Evolutionary conservation across 352 stramenopile species (phyloP).

Genomic region (Aphanomyces euteiches): DNA sequence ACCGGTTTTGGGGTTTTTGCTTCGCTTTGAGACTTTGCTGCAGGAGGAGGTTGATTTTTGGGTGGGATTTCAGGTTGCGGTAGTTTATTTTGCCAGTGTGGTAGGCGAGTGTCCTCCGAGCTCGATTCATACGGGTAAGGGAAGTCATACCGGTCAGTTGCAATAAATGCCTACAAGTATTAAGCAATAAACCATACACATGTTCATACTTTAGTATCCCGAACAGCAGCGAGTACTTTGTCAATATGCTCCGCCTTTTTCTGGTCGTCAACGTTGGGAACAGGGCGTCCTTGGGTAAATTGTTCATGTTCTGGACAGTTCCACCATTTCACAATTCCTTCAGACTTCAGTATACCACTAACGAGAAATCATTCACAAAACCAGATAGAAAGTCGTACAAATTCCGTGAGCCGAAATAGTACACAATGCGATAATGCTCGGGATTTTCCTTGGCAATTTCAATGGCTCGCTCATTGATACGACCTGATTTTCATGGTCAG

Average conservation of each 20-base stretch:
- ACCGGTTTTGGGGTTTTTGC: not conserved
- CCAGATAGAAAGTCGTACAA: not conserved
- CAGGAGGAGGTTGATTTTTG: no score
- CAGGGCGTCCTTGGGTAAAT: not conserved
- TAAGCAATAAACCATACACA: not conserved
- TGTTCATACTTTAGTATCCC: not conserved
- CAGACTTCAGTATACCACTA: constrained; percentile 8
- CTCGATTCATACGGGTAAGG: not conserved
- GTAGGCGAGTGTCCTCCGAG: not conserved
- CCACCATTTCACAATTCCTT: constrained; percentile 4
- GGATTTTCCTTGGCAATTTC: not conserved
- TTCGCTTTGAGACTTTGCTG: no score
- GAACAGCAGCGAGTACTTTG: not conserved
- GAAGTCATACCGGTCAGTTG: not conserved
- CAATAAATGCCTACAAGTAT: constrained; percentile 12
- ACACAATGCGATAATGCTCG: constrained; percentile 3
- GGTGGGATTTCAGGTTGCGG: not conserved
- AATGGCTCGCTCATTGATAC: constrained; percentile 4
- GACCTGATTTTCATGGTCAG: not conserved
- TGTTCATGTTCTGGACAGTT: constrained; percentile 9
- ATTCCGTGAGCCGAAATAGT: constrained; percentile 14
- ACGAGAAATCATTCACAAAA: not conserved
- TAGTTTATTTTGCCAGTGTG: not conserved
- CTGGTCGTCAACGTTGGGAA: not conserved
- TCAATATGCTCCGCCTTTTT: not conserved